Percentiles rank a stretch among this genome's conserved stretches.
These are phyloP conservation scores for Lipomyces mesembrius DNA, from an alignment of 805 yeast genomes.

Conservation along the genomic window DNA sequence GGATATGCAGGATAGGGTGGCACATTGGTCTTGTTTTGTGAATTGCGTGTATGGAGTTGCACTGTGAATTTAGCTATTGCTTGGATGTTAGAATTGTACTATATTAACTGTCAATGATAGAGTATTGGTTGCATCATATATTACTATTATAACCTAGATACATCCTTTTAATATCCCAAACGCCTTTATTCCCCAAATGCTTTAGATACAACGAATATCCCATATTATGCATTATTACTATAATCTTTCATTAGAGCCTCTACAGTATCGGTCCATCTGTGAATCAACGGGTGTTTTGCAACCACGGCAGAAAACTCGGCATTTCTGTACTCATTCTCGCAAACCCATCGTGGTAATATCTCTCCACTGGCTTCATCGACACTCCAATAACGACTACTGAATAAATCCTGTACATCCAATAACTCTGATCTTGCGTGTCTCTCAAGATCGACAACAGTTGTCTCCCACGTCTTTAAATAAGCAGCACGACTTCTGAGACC, in stretches of 20 bases:
- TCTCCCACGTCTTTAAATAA: neutral
- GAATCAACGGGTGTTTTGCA: conserved; percentile 50
- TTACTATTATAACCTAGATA: no score
- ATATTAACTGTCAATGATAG: neutral
- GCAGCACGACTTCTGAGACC: conserved; percentile 40
- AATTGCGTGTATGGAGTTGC: neutral
- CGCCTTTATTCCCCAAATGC: neutral
- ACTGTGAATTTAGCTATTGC: neutral
- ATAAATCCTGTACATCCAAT: conserved; percentile 17
- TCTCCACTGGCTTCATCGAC: conserved; percentile 23
- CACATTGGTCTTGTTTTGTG: neutral
- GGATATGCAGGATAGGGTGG: neutral
- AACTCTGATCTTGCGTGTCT: conserved; percentile 16
- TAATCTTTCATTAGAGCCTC: conserved; percentile 12
- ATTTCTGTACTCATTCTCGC: neutral
- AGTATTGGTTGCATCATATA: neutral
- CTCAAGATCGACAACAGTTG: conserved; percentile 10
- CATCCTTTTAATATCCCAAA: neutral
- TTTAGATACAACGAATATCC: neutral
- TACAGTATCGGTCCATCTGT: conserved; percentile 52
- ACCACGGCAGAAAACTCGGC: conserved; percentile 22
- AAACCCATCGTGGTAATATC: conserved; percentile 20
- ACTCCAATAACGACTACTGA: conserved; percentile 20
- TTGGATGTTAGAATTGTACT: neutral
- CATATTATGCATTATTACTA: neutral